These are phyloP conservation scores for Colletotrichum graminicola DNA, from an alignment of 2,329 filamentous ascomycete genomes.

Conservation along the genomic window DNA sequence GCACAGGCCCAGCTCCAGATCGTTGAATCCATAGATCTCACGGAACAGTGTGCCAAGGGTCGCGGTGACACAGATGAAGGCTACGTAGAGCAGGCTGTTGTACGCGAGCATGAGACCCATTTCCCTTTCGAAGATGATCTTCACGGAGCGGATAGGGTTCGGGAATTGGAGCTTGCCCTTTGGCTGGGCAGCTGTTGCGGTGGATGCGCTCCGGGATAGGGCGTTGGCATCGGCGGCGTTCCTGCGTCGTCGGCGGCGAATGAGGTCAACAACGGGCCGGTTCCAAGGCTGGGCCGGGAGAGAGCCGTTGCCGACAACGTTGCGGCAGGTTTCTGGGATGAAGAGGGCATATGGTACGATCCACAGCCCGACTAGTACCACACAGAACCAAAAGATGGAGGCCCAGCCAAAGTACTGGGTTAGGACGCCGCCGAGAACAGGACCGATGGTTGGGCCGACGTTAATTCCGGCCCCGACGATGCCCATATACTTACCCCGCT, in stretches of 20 bases:
- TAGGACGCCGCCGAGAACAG: constrained; percentile 74
- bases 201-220: constrained; percentile 46
- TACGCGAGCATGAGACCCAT: constrained; percentile 66
- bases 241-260: constrained; percentile 51
- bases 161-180: constrained; percentile 63
- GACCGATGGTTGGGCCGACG: constrained; percentile 66
- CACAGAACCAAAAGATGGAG: constrained; percentile 78
- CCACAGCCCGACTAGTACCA: constrained; percentile 65
- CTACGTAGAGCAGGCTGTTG: constrained; percentile 66
- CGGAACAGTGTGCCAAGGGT: constrained; percentile 66
- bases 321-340: constrained; percentile 71
- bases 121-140: constrained; percentile 68
- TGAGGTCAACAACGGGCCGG: constrained; percentile 65
- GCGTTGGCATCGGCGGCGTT: constrained; percentile 38
- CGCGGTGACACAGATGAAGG: constrained; percentile 66
- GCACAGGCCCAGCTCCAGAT: constrained; percentile 65
- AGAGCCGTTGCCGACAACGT: constrained; percentile 73
- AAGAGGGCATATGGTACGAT: constrained; percentile 67
- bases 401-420: constrained; percentile 74
- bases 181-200: constrained; percentile 47
- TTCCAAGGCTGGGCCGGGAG: constrained; percentile 70
- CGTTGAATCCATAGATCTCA: constrained; percentile 63
- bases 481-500: constrained; percentile 81
- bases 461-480: constrained; percentile 71
- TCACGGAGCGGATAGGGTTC: constrained; percentile 68